Evolutionary conservation across 106 monocot species (phyloP), one percentile per base, ranked within the genome.

Genomic region (Vanilla planifolia): DNA sequence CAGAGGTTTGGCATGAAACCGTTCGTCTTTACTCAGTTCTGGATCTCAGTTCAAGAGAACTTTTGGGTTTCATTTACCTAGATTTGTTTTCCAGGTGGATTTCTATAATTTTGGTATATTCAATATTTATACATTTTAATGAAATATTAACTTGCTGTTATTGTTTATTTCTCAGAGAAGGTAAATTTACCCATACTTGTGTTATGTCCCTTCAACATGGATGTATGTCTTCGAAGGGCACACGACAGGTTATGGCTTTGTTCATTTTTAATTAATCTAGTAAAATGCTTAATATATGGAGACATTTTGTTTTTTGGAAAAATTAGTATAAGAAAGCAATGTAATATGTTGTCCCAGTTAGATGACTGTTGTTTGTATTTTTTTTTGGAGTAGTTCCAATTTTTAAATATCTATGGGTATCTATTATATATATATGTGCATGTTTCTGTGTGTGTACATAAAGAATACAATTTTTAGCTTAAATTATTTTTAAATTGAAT

Each of bases 181-280:
- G 82, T 62, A 98, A 98, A 64, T 98, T 82, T 64, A 35, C 75
- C 6, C 98, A 98, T 32, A 81, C 86, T 3, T 98, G 92, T 73
- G 92, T 98, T 73, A 39, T 98, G 33, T 73, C 98, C 25, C 85
- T 98, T 60, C 98, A 98, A 78, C 81, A 98, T 77, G 88, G 92
- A 58, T 79, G 84, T 35, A 71, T 78, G 47, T 79, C 77, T 70
- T 71, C 86, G 60, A 69, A 59, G 69, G 84, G 83, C n/a, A 74
- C 63, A 46, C 74, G 75, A 23, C 78, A 98, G 84, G 96, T 98
- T 53, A 71, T 9, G 34, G 15, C 7, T 33, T 33, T 57, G 33
- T 40, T 64, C 46, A n/a, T n/a, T n/a, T n/a, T n/a, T n/a, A n/a
- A n/a, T n/a, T n/a, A n/a, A n/a, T n/a, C n/a, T n/a, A n/a, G n/a